Conservation (phyloP, 495 filamentous ascomycete genomes). For the Daldinia decipiens region DNA sequence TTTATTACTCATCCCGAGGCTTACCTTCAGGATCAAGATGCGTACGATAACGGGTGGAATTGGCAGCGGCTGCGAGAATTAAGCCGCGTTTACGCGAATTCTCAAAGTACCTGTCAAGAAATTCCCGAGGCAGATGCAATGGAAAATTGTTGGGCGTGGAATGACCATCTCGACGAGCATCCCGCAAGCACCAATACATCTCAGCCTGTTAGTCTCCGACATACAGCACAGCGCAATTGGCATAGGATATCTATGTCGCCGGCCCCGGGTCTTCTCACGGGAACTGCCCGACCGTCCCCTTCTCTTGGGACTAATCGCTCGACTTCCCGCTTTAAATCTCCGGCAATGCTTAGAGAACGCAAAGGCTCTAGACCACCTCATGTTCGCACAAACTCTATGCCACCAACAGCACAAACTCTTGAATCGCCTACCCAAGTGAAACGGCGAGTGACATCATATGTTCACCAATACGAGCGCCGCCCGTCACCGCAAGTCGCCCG, state of each 20-base stretch:
- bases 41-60: slow-evolving; percentile 63
- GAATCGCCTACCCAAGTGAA: slow-evolving; percentile 51
- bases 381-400: slow-evolving; percentile 61
- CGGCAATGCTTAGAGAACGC: slow-evolving; percentile 52
- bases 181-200: slow-evolving; percentile 46
- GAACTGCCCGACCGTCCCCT: slow-evolving; percentile 25
- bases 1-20: slow-evolving; percentile 73
- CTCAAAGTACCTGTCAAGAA: slow-evolving; percentile 49
- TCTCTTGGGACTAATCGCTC: slow-evolving; percentile 47
- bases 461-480: slow-evolving; percentile 49
- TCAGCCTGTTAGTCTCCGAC: slow-evolving; percentile 53
- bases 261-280: slow-evolving; percentile 50
- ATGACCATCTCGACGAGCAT: slow-evolving; percentile 64
- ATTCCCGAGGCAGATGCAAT: slow-evolving; percentile 67
- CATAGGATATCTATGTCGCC: slow-evolving; percentile 51
- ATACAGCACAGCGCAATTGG: slow-evolving; percentile 49
- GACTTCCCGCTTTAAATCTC: slow-evolving; percentile 51
- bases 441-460: slow-evolving; percentile 52
- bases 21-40: slow-evolving; percentile 66
- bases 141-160: slow-evolving; percentile 63
- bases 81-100: slow-evolving; percentile 63
- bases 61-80: slow-evolving; percentile 69
- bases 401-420: slow-evolving; percentile 43
- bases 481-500: slow-evolving; percentile 50
- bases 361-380: slow-evolving; percentile 54